Evolutionary conservation across 345 rosid genomes (phyloP).

Genomic region (Leavenworthia alabamica): DNA sequence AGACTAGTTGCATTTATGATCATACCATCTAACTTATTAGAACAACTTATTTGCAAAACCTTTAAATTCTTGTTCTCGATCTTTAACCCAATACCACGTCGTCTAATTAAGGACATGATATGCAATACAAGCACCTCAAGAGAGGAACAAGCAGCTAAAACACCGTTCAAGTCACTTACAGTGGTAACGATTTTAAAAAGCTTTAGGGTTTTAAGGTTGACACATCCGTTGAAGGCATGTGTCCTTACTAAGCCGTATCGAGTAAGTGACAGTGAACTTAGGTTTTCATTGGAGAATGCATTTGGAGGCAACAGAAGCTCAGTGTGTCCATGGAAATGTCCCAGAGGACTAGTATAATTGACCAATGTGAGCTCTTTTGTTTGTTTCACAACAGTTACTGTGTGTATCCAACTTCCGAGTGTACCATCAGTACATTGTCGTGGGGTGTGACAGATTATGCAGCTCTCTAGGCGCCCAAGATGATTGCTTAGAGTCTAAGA

Average conservation of each 20-base stretch:
- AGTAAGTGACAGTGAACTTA: slow-evolving; percentile 13
- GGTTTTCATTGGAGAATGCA: neutral
- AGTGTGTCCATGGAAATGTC: neutral
- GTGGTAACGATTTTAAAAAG: neutral
- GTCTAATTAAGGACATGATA: neutral
- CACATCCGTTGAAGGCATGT: neutral
- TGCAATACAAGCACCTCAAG: slow-evolving; percentile 12
- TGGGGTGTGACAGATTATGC: neutral
- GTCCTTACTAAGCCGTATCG: neutral
- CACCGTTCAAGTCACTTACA: neutral
- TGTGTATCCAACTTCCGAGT: slow-evolving; percentile 1
- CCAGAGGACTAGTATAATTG: neutral
- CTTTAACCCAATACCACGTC: neutral
- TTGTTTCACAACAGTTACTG: too few relatives aligned
- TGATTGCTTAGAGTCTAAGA: slow-evolving; percentile 7
- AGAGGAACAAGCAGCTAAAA: slow-evolving; percentile 11
- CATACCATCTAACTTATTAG: neutral
- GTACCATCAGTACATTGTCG: neutral
- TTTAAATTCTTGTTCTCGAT: slow-evolving; percentile 14
- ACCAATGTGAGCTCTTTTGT: neutral
- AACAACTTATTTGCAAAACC: neutral
- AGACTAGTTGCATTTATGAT: neutral
- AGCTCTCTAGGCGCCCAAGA: neutral
- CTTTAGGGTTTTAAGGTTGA: slow-evolving; percentile 12
- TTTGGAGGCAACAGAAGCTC: neutral